phyloP scores from a whole-genome alignment of 2,329 filamentous ascomycete species.

The Phaeophleospora eucalypticola region DNA sequence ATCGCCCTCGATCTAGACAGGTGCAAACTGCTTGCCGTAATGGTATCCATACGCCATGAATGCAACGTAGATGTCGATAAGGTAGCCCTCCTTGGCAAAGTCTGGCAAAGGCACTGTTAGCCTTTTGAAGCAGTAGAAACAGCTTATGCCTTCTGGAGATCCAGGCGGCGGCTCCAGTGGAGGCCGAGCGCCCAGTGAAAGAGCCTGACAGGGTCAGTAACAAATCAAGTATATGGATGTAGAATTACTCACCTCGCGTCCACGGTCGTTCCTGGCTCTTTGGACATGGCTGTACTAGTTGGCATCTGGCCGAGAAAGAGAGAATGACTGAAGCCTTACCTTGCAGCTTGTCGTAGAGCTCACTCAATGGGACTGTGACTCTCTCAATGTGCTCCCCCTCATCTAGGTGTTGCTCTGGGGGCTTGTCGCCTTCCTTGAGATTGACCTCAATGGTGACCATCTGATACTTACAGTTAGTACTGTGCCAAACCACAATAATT shows the following conservation, averaged over 20 bases:
- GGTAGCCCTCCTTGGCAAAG: constrained; percentile 26
- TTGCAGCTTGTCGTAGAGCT: constrained; percentile 54
- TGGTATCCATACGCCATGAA: constrained; percentile 32
- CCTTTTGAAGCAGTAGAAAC: constrained; percentile 3
- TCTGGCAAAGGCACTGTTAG: constrained; percentile 26
- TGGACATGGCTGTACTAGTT: constrained; percentile 30
- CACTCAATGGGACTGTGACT: constrained; percentile 54
- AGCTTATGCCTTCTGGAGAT: constrained; percentile 14
- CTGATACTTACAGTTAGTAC: constrained; percentile 15
- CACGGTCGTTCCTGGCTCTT: constrained; percentile 50
- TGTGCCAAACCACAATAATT: too few relatives aligned
- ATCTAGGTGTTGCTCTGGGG: constrained; percentile 57
- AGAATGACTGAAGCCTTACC: constrained; percentile 26
- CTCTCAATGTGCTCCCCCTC: constrained; percentile 60
- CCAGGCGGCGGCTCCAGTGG: constrained; percentile 39
- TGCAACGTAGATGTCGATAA: constrained; percentile 32
- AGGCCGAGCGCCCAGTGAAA: constrained; percentile 59
- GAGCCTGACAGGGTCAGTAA: constrained; percentile 39
- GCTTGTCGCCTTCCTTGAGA: constrained; percentile 46
- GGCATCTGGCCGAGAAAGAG: constrained; percentile 12
- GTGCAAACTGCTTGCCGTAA: constrained; percentile 8
- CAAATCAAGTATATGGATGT: neutral
- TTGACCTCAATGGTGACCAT: constrained; percentile 58
- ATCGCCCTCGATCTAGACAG: neutral
- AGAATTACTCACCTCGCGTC: constrained; percentile 40